Percentiles rank a stretch among this genome's conserved stretches.
Conservation (phyloP, 208 protist genomes). For the Crithidia expoeki region DNA sequence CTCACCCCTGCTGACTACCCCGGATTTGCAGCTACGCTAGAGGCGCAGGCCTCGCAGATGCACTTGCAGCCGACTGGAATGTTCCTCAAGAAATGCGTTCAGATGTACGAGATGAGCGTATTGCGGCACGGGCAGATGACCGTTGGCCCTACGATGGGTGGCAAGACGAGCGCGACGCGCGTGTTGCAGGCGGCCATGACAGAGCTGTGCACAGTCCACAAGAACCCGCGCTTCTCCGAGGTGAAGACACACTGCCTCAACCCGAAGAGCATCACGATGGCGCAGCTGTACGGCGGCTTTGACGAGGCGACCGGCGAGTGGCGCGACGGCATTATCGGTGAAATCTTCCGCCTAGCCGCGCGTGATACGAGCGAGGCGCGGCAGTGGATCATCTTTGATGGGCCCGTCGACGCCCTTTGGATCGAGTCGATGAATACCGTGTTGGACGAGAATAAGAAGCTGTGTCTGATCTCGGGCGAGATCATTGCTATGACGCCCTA, state of each 20-base stretch:
- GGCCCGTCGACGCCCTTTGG: constrained; percentile 96
- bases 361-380: constrained; percentile 84
- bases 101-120: constrained; percentile 98
- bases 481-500: constrained; percentile 95
- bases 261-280: constrained; percentile 98
- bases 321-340: constrained; percentile 95
- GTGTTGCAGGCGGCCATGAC: constrained; percentile 91
- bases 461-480: constrained; percentile 95
- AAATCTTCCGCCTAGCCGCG: constrained; percentile 91
- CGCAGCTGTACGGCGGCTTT: constrained; percentile 97
- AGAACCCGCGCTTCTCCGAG: constrained; percentile 80
- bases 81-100: constrained; percentile 97
- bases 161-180: constrained; percentile 92
- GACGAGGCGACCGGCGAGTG: constrained; percentile 97
- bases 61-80: constrained; percentile 93
- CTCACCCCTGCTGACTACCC: constrained; percentile 93
- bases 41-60: constrained; percentile 64
- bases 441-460: constrained; percentile 96
- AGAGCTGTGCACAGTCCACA: constrained; percentile 64
- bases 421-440: constrained; percentile 97
- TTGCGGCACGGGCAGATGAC: constrained; percentile 98
- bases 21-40: constrained; percentile 79
- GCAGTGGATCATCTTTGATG: constrained; percentile 98
- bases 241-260: constrained; percentile 93
- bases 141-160: constrained; percentile 96